Percentiles rank a stretch among this genome's conserved stretches.
Conservation (phyloP, 306 rosid species). For the Castanospermum australe region DNA sequence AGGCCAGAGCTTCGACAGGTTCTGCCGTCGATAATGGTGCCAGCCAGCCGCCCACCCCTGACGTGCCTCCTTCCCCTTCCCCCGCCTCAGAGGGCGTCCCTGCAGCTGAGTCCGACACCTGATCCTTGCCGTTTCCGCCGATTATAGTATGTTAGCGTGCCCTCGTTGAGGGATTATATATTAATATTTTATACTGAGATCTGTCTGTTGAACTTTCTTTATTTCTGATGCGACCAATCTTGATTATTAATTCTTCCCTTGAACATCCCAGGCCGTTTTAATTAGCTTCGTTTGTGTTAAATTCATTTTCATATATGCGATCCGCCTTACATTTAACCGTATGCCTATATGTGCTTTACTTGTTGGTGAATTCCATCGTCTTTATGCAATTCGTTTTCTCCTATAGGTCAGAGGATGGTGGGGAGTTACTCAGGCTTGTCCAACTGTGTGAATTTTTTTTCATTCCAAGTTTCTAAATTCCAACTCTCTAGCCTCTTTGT, state of each 20-base stretch:
- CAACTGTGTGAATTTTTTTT: too few relatives aligned
- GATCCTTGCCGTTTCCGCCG: slow-evolving; percentile 17
- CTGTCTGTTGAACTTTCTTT: slow-evolving; percentile 27
- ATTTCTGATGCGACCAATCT: slow-evolving; percentile 13
- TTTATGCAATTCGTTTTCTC: too few relatives aligned
- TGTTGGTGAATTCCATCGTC: not conserved
- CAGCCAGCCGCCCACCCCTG: slow-evolving; percentile 25
- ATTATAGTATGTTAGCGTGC: slow-evolving; percentile 33
- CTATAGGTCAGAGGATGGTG: too few relatives aligned
- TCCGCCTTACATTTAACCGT: not conserved
- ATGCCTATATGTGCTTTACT: not conserved
- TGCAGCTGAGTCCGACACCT: slow-evolving; percentile 37
- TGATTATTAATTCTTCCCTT: not conserved
- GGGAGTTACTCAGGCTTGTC: too few relatives aligned
- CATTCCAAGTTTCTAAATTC: too few relatives aligned
- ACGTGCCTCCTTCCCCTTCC: slow-evolving; percentile 14
- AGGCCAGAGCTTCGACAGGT: slow-evolving; percentile 44
- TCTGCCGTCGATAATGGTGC: slow-evolving; percentile 41
- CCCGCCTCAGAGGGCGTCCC: slow-evolving; percentile 37
- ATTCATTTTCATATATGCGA: not conserved
- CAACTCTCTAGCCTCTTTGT: too few relatives aligned
- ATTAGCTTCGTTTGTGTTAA: not conserved
- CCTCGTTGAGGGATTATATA: slow-evolving; percentile 7
- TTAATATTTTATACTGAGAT: slow-evolving; percentile 27
- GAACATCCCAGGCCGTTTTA: slow-evolving; percentile 11